Evolutionary conservation across 2,329 filamentous ascomycete genomes (phyloP).

Genomic region (Xylariaceae sp.): DNA sequence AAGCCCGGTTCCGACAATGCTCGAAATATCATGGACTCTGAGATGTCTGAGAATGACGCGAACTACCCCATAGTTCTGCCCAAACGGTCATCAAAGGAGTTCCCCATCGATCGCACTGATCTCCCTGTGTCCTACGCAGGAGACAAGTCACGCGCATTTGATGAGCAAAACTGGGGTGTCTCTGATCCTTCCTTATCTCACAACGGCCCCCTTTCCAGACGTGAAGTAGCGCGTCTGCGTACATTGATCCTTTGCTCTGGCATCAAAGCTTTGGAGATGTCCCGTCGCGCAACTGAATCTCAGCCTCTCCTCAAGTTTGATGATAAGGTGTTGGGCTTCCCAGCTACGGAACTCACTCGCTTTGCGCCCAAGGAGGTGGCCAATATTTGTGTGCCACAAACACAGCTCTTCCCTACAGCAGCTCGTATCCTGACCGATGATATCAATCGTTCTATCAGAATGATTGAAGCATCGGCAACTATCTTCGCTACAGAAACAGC

Average conservation of each 20-base stretch:
- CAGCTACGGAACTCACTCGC: slow-evolving; percentile 42
- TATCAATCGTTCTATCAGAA: slow-evolving; percentile 43
- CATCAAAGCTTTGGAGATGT: slow-evolving; percentile 83
- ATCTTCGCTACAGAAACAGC: slow-evolving; percentile 53
- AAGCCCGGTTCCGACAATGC: slow-evolving; percentile 35
- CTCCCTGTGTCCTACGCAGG: slow-evolving; percentile 3
- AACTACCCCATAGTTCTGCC: slow-evolving; percentile 29
- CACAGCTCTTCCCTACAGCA: slow-evolving; percentile 47
- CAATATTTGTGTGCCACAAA: slow-evolving; percentile 35
- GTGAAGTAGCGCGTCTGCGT: slow-evolving; percentile 75
- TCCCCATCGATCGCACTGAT: slow-evolving; percentile 29
- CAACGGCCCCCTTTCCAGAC: slow-evolving; percentile 49
- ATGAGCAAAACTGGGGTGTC: slow-evolving; percentile 45
- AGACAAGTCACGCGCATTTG: slow-evolving; percentile 16
- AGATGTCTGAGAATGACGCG: slow-evolving; percentile 39
- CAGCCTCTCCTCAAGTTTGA: slow-evolving; percentile 35
- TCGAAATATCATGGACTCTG: slow-evolving; percentile 29
- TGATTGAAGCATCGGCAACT: slow-evolving; percentile 57
- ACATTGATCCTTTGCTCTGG: slow-evolving; percentile 75
- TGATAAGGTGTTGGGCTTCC: slow-evolving; percentile 25
- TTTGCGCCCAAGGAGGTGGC: slow-evolving; percentile 34
- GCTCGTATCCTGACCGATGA: slow-evolving; percentile 47
- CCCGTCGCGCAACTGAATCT: slow-evolving; percentile 54
- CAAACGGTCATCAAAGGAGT: slow-evolving; percentile 34
- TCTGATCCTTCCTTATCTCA: slow-evolving; percentile 39